phyloP scores from a whole-genome alignment of 1,284 basidiomycete genomes.

The Cryptococcus sp. region DNA sequence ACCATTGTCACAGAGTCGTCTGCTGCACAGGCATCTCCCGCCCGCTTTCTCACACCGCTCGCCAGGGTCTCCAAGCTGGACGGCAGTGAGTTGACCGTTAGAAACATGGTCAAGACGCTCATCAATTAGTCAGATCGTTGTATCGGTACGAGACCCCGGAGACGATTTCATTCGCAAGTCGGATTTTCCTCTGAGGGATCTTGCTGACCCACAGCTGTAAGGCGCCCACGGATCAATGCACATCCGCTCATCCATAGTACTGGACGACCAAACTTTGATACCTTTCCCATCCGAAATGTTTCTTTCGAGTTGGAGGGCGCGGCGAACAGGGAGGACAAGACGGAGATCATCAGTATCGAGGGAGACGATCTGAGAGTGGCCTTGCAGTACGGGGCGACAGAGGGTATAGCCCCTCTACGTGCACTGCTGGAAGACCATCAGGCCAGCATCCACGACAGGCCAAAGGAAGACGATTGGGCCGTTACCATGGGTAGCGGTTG shows the following conservation, averaged over 20 bases:
- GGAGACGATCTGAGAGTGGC: constrained; percentile 57
- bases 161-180: not conserved
- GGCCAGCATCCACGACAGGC: constrained; percentile 55
- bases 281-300: constrained; percentile 72
- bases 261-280: constrained; percentile 71
- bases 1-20: not conserved
- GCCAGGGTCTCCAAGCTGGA: not conserved
- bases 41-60: not conserved
- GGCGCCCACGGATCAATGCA: not conserved
- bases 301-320: not conserved
- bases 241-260: constrained; percentile 30
- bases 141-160: not conserved
- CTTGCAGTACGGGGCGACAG: constrained; percentile 72
- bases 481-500: constrained; percentile 75
- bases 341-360: constrained; percentile 51
- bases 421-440: constrained; percentile 67
- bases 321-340: constrained; percentile 44
- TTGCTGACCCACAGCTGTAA: not conserved
- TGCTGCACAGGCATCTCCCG: not conserved
- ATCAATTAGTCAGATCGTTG: not conserved
- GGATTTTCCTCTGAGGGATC: not conserved
- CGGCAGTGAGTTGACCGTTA: not conserved
- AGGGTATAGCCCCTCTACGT: constrained; percentile 60
- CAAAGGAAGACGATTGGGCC: constrained; percentile 59
- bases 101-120: not conserved